A percentile compares a stretch with the other conserved stretches of the same genome.
Evolutionary conservation across 2,329 filamentous ascomycete species (phyloP).

Genomic region (Aspergillus carbonarius): DNA sequence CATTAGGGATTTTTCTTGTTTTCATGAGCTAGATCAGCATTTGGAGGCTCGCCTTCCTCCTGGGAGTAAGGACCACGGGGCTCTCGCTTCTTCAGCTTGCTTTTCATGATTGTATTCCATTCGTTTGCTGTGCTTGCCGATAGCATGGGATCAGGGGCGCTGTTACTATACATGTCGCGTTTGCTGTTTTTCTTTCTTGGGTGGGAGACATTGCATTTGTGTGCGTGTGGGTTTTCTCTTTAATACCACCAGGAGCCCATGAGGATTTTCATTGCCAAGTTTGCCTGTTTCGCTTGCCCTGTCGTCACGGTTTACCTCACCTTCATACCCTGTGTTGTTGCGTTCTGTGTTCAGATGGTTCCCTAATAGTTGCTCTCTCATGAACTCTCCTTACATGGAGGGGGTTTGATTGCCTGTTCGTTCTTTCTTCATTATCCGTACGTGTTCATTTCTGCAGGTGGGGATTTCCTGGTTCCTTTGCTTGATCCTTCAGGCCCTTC

Average conservation of each 20-base stretch:
- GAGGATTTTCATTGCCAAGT: conserved; percentile 14
- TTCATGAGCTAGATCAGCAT: conserved; percentile 44
- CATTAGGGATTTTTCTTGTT: conserved; percentile 35
- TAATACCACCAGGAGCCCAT: conserved; percentile 17
- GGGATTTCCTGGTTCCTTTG: conserved; percentile 8
- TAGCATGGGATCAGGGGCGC: conserved; percentile 36
- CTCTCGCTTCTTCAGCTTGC: conserved; percentile 33
- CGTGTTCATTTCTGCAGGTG: conserved; percentile 12
- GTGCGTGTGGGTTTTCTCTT: conserved; percentile 11
- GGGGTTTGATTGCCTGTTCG: conserved; percentile 11
- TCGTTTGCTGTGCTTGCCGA: conserved; percentile 23
- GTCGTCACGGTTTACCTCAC: conserved; percentile 24
- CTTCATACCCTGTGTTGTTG: conserved; percentile 36
- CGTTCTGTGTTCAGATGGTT: conserved; percentile 14
- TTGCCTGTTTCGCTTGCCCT: conserved; percentile 12
- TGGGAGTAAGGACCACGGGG: conserved; percentile 37
- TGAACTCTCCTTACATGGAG: conserved; percentile 6
- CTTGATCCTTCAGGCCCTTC: background rate
- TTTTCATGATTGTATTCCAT: conserved; percentile 18
- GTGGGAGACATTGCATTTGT: conserved; percentile 32
- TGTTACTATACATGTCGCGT: conserved; percentile 26
- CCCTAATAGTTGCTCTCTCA: conserved; percentile 10
- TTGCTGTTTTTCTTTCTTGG: conserved; percentile 26
- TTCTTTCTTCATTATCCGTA: conserved; percentile 16
- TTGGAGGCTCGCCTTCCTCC: conserved; percentile 39